Percentiles rank a stretch among this genome's conserved stretches.
phyloP scores from a whole-genome alignment of 345 rosid species.

The Lenwebbia sp. region DNA sequence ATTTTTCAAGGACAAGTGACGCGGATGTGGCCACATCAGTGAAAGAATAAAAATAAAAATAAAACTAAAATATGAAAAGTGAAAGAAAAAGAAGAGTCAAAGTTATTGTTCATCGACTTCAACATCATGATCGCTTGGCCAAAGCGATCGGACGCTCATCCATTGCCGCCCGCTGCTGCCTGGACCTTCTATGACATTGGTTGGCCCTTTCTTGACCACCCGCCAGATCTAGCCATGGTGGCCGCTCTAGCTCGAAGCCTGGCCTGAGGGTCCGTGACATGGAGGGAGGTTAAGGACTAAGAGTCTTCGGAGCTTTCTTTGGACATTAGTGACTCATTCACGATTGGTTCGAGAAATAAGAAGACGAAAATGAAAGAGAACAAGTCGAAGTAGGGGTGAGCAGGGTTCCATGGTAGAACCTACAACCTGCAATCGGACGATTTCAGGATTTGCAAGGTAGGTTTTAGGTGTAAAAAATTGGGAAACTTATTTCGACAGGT shows the following conservation, averaged over 20 bases:
- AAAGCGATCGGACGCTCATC: not conserved
- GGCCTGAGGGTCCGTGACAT: not conserved
- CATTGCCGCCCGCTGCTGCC: rapidly evolving
- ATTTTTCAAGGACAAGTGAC: not conserved
- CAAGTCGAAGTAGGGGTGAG: too few relatives aligned
- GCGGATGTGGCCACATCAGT: not conserved
- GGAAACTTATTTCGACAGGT: too few relatives aligned
- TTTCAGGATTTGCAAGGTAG: too few relatives aligned
- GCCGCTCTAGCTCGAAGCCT: not conserved
- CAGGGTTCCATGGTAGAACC: too few relatives aligned
- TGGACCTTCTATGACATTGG: rapidly evolving
- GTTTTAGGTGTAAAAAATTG: too few relatives aligned
- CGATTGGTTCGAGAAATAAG: not conserved
- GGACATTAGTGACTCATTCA: not conserved
- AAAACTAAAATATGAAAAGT: not conserved
- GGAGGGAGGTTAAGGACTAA: not conserved
- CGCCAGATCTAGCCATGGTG: not conserved
- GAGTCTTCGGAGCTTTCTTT: not conserved
- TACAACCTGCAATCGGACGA: too few relatives aligned
- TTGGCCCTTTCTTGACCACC: not conserved
- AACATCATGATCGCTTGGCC: rapidly evolving
- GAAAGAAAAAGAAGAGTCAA: too few relatives aligned
- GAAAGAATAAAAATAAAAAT: not conserved
- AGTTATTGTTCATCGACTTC: not conserved
- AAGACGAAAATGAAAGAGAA: too few relatives aligned